Evolutionary conservation across 2,329 filamentous ascomycete genomes (phyloP).

Genomic region (Xylariales sp.): DNA sequence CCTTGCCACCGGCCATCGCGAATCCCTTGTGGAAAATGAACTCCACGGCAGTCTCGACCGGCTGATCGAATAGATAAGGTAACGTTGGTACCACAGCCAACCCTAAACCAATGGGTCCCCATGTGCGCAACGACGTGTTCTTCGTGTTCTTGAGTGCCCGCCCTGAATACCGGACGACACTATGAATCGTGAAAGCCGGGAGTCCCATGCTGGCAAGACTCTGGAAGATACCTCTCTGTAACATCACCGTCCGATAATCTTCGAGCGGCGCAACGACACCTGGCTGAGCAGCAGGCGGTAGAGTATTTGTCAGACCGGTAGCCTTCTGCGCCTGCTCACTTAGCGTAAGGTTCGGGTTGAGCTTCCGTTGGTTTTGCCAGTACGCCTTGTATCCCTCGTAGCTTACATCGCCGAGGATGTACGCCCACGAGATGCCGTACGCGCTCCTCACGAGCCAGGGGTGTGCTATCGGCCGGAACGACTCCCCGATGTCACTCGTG

Average conservation of each 20-base stretch:
- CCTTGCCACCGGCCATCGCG: slow-evolving; percentile 61
- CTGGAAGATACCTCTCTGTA: slow-evolving; percentile 87
- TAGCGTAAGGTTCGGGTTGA: slow-evolving; percentile 63
- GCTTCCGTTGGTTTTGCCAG: slow-evolving; percentile 71
- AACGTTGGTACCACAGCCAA: slow-evolving; percentile 75
- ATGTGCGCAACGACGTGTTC: slow-evolving; percentile 72
- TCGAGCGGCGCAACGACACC: slow-evolving; percentile 65
- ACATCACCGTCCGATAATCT: slow-evolving; percentile 88
- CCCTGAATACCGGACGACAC: slow-evolving; percentile 84
- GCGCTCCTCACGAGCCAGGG: slow-evolving; percentile 75
- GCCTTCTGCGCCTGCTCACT: slow-evolving; percentile 43
- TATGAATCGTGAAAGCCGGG: slow-evolving; percentile 91
- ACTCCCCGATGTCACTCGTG: slow-evolving; percentile 93
- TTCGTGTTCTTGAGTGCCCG: slow-evolving; percentile 78
- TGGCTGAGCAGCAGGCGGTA: slow-evolving; percentile 27
- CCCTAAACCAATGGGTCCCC: slow-evolving; percentile 84
- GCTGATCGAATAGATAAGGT: slow-evolving; percentile 82
- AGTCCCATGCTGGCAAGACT: slow-evolving; percentile 87
- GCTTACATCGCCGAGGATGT: slow-evolving; percentile 82
- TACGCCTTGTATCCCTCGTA: slow-evolving; percentile 97
- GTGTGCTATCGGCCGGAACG: slow-evolving; percentile 88
- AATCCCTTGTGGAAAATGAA: slow-evolving; percentile 85
- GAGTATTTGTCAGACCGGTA: slow-evolving; percentile 37
- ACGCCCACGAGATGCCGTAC: slow-evolving; percentile 89
- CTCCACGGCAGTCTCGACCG: slow-evolving; percentile 87